Evolutionary conservation across 2,329 filamentous ascomycete genomes (phyloP).

Genomic region (Clonostachys sp.): DNA sequence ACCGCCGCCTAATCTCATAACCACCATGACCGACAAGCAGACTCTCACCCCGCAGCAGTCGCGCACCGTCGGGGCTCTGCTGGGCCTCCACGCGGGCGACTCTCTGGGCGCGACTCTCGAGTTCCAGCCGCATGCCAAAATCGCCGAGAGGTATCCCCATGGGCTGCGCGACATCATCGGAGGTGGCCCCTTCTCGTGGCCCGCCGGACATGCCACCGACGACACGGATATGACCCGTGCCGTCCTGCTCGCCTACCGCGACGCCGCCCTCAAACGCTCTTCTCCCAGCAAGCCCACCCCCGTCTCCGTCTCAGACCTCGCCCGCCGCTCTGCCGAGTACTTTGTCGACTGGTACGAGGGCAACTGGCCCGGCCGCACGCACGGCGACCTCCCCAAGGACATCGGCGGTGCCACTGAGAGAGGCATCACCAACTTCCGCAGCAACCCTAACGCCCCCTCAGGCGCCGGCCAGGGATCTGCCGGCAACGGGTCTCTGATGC

Average conservation of each 20-base stretch:
- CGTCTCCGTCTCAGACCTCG: conserved; percentile 15
- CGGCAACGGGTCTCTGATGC: conserved; percentile 42
- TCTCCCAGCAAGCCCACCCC: neutral
- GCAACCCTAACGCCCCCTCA: conserved; percentile 15
- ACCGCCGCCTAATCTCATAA: too few species aligned
- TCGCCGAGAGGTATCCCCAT: conserved; percentile 24
- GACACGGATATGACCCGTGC: conserved; percentile 42
- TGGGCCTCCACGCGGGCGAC: conserved; percentile 41
- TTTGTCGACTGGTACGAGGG: conserved; percentile 36
- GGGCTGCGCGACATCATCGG: conserved; percentile 35
- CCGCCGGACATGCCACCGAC: conserved; percentile 37
- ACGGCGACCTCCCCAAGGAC: conserved; percentile 21
- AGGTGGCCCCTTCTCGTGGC: conserved; percentile 36
- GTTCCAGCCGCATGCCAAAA: conserved; percentile 26
- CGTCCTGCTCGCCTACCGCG: conserved; percentile 35
- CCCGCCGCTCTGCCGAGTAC: conserved; percentile 24
- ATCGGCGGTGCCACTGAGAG: conserved; percentile 30
- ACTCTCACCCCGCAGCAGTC: conserved; percentile 4
- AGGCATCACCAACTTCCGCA: conserved; percentile 22
- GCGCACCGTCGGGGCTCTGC: conserved; percentile 33
- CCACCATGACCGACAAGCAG: too few species aligned
- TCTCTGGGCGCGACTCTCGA: conserved; percentile 39
- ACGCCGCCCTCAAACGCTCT: conserved; percentile 4
- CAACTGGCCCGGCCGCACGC: conserved; percentile 31
- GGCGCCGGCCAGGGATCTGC: conserved; percentile 31